Evolutionary conservation across 345 rosid genomes (phyloP).

Genomic region (Schrenkiella parvula): DNA sequence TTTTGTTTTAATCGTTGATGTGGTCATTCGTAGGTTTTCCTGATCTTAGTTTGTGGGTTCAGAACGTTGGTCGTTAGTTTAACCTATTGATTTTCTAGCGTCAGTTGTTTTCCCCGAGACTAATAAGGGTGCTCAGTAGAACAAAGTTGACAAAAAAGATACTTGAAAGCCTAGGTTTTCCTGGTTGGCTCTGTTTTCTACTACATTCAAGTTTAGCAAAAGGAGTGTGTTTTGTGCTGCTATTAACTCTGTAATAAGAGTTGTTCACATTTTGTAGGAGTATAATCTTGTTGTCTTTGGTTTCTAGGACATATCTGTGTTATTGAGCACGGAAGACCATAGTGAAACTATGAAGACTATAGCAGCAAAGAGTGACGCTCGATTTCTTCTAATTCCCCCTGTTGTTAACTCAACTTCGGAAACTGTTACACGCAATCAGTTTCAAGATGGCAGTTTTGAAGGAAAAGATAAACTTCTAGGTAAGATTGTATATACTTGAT

Average conservation of each 20-base stretch:
- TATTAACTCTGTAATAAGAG: background rate
- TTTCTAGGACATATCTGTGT: constrained; percentile 65
- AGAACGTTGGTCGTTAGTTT: background rate
- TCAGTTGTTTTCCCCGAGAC: background rate
- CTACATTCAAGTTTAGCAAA: background rate
- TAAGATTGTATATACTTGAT: constrained; percentile 26
- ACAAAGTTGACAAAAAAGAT: background rate
- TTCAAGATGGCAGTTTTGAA: constrained; percentile 36
- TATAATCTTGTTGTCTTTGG: constrained; percentile 6
- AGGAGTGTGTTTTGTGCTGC: background rate
- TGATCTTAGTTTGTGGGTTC: background rate
- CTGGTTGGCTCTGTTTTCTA: background rate
- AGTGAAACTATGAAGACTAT: constrained; percentile 57
- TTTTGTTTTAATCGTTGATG: background rate
- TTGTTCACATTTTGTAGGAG: background rate
- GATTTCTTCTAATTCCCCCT: constrained; percentile 64
- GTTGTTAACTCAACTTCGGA: constrained; percentile 39
- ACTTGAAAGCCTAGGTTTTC: background rate
- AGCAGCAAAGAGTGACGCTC: constrained; percentile 64
- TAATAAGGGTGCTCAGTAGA: background rate
- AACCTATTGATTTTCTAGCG: constrained; percentile 3
- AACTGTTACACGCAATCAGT: constrained; percentile 27
- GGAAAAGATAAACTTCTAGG: constrained; percentile 37
- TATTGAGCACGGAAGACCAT: constrained; percentile 78
- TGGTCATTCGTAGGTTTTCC: background rate